Evolutionary conservation across 192 early-diverging fungal species (phyloP).

Genomic region (Piromyces sp.): DNA sequence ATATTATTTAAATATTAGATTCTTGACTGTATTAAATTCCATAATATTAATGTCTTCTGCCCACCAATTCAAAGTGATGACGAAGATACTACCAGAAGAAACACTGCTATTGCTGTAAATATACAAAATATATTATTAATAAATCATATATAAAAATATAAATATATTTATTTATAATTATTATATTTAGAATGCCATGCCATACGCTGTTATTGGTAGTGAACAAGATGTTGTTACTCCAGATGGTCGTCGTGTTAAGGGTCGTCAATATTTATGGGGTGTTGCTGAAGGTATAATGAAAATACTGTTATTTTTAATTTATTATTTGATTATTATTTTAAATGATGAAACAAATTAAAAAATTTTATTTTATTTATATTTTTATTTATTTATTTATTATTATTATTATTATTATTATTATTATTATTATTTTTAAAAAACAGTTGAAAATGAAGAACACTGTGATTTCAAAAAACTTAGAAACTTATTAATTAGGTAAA

Average conservation of each 20-base stretch:
- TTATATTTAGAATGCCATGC: slow-evolving; percentile 58
- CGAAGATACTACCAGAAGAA: slow-evolving; percentile 31
- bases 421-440: background rate
- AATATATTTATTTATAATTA: background rate
- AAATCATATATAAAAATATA: slow-evolving; percentile 1
- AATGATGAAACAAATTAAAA: too few relatives aligned
- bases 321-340: too few relatives aligned
- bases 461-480: slow-evolving; percentile 96
- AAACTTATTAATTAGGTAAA: slow-evolving; percentile 72
- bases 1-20: slow-evolving; percentile 41
- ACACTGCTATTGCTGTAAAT: slow-evolving; percentile 44
- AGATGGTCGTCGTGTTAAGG: slow-evolving; percentile 81
- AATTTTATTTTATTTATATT: background rate
- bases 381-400: background rate
- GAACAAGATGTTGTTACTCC: slow-evolving; percentile 63
- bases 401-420: background rate
- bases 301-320: too few relatives aligned
- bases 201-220: slow-evolving; percentile 87
- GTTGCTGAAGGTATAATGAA: slow-evolving; percentile 86
- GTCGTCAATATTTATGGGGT: slow-evolving; percentile 95
- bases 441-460: slow-evolving; percentile 93
- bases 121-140: slow-evolving; percentile 24
- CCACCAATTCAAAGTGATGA: slow-evolving; percentile 83
- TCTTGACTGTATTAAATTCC: slow-evolving; percentile 74
- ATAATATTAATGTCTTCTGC: slow-evolving; percentile 81